These are phyloP conservation scores for Boletus reticuloceps DNA, from an alignment of 768 basidiomycete species.

Conservation along the genomic window DNA sequence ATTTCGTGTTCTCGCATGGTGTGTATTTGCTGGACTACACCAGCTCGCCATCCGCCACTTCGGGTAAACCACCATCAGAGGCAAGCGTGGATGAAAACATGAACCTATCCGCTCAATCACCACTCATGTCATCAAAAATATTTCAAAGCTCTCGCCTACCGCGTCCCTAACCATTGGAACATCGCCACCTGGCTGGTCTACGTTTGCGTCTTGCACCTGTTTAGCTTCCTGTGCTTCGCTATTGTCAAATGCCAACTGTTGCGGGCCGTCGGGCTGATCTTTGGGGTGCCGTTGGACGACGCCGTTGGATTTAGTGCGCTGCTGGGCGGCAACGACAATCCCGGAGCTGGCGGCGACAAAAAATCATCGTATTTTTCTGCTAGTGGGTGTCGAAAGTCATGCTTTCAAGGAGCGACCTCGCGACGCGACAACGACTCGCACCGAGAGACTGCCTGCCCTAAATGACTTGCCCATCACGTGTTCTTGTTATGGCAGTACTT, in stretches of 20 bases:
- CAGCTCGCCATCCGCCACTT: constrained; percentile 56
- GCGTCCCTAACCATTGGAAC: constrained; percentile 89
- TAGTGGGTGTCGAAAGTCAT: too few species aligned
- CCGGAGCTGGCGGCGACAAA: too few species aligned
- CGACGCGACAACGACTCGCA: too few species aligned
- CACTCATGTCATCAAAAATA: constrained; percentile 85
- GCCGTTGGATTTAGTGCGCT: constrained; percentile 41
- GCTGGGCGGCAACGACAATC: constrained; percentile 46
- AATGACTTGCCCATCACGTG: constrained; percentile 28
- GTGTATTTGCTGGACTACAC: constrained; percentile 94
- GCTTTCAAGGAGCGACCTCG: too few species aligned
- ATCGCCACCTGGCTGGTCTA: constrained; percentile 53
- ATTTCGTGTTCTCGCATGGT: constrained; percentile 93
- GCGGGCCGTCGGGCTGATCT: constrained; percentile 37
- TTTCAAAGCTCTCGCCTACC: constrained; percentile 94
- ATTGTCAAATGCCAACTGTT: constrained; percentile 48
- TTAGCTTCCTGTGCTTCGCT: constrained; percentile 38
- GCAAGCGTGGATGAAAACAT: constrained; percentile 58
- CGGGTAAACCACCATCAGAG: constrained; percentile 62
- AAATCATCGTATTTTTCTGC: too few species aligned
- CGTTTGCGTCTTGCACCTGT: constrained; percentile 44
- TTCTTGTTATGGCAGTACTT: background rate
- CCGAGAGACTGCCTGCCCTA: constrained; percentile 40
- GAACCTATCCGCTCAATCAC: background rate
- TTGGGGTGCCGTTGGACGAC: constrained; percentile 37